These are phyloP conservation scores for Botrytis cinerea DNA, from an alignment of 2,329 filamentous ascomycete genomes.

Conservation along the genomic window DNA sequence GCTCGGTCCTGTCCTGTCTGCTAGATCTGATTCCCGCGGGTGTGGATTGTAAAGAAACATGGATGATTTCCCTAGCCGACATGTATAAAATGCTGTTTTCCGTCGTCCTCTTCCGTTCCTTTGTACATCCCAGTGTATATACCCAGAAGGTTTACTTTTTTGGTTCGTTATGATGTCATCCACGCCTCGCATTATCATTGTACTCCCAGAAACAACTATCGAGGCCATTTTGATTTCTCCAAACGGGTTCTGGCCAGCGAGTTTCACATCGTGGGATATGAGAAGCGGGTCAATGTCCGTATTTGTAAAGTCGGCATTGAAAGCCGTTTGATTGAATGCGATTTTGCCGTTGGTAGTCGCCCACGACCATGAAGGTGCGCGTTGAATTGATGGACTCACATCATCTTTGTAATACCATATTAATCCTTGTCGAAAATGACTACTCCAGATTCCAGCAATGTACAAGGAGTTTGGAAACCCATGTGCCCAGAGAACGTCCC, in stretches of 20 bases:
- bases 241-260: background rate
- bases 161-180: no score
- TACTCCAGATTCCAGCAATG: background rate
- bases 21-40: no score
- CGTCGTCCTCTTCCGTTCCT: no score
- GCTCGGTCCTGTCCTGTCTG: no score
- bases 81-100: no score
- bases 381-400: background rate
- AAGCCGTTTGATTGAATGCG: background rate
- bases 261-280: background rate
- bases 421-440: background rate
- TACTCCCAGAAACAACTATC: no score
- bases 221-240: background rate
- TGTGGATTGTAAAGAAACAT: no score
- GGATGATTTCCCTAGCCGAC: no score
- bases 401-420: background rate
- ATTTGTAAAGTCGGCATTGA: background rate
- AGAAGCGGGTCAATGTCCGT: no score
- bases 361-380: slow-evolving; percentile 12
- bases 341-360: background rate
- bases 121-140: no score
- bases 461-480: background rate
- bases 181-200: no score
- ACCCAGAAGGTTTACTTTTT: no score
- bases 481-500: background rate